Evolutionary conservation across 1,284 basidiomycete genomes (phyloP).

Genomic region (Ceratobasidium sp.): DNA sequence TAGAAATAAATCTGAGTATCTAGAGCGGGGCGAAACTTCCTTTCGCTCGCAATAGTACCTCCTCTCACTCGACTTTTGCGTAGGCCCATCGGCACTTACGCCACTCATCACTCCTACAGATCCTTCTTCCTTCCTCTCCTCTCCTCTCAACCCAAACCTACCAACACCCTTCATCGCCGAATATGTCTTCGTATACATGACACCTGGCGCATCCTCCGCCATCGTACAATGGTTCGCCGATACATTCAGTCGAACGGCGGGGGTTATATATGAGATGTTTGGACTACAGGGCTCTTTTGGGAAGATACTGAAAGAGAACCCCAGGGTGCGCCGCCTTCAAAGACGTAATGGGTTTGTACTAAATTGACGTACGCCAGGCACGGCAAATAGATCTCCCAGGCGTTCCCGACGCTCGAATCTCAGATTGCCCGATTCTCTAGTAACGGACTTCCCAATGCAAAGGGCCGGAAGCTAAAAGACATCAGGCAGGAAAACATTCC

Average conservation of each 20-base stretch:
- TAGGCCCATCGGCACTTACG: conserved; percentile 56
- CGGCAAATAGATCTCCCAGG: conserved; percentile 84
- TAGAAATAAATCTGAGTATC: background rate
- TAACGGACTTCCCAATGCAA: conserved; percentile 68
- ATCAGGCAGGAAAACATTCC: conserved; percentile 73
- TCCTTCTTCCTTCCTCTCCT: conserved; percentile 54
- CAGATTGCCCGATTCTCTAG: conserved; percentile 75
- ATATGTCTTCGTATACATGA: conserved; percentile 93
- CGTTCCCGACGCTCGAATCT: conserved; percentile 69
- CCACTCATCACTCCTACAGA: conserved; percentile 58
- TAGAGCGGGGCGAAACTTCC: conserved; percentile 78
- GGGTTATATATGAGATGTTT: conserved; percentile 91
- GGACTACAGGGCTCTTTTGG: conserved; percentile 88
- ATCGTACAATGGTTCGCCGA: conserved; percentile 83
- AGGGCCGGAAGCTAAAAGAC: conserved; percentile 76
- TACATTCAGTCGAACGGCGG: conserved; percentile 62
- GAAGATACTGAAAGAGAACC: conserved; percentile 87
- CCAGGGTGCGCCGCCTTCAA: conserved; percentile 68
- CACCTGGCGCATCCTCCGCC: conserved; percentile 68
- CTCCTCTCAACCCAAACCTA: conserved; percentile 73
- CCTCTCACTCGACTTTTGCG: conserved; percentile 80
- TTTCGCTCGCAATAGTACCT: conserved; percentile 80
- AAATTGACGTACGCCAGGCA: conserved; percentile 63
- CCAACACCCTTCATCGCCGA: conserved; percentile 91
- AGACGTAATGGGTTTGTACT: background rate